A percentile compares a stretch with the other conserved stretches of the same genome.
Evolutionary conservation across 2,329 filamentous ascomycete genomes (phyloP).

Genomic region (Talaromyces islandicus): DNA sequence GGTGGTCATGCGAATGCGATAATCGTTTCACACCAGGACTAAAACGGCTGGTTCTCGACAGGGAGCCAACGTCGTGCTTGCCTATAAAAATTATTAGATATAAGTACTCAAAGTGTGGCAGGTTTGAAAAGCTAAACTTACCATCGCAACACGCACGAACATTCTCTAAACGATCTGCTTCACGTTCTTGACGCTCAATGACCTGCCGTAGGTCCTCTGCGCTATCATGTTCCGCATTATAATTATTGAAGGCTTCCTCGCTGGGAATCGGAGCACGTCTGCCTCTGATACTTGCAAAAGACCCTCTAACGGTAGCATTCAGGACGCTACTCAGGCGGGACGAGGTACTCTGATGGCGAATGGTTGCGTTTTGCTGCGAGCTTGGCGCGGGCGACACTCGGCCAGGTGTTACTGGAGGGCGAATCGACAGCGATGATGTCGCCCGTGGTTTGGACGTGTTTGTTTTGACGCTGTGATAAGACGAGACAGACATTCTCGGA

Average conservation of each 20-base stretch:
- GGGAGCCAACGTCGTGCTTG: slow-evolving; percentile 62
- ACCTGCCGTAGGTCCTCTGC: slow-evolving; percentile 77
- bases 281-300: slow-evolving; percentile 44
- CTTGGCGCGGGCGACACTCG: slow-evolving; percentile 31
- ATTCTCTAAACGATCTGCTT: slow-evolving; percentile 80
- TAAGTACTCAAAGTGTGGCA: background rate
- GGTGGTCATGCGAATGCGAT: slow-evolving; percentile 24
- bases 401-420: slow-evolving; percentile 30
- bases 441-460: slow-evolving; percentile 54
- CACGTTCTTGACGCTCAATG: slow-evolving; percentile 61
- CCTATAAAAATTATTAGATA: slow-evolving; percentile 38
- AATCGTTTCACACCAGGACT: slow-evolving; percentile 33
- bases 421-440: slow-evolving; percentile 32
- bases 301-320: slow-evolving; percentile 42
- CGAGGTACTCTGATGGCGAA: slow-evolving; percentile 36
- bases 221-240: slow-evolving; percentile 56
- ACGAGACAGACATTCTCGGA: slow-evolving; percentile 61
- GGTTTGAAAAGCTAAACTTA: slow-evolving; percentile 42
- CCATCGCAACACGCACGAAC: slow-evolving; percentile 96
- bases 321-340: slow-evolving; percentile 45
- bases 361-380: slow-evolving; percentile 26
- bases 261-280: slow-evolving; percentile 26
- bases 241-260: slow-evolving; percentile 25
- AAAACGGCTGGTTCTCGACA: slow-evolving; percentile 36
- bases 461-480: slow-evolving; percentile 69